These are phyloP conservation scores for Aaosphaeria arxii DNA, from an alignment of 2,329 filamentous ascomycete genomes.

Conservation along the genomic window DNA sequence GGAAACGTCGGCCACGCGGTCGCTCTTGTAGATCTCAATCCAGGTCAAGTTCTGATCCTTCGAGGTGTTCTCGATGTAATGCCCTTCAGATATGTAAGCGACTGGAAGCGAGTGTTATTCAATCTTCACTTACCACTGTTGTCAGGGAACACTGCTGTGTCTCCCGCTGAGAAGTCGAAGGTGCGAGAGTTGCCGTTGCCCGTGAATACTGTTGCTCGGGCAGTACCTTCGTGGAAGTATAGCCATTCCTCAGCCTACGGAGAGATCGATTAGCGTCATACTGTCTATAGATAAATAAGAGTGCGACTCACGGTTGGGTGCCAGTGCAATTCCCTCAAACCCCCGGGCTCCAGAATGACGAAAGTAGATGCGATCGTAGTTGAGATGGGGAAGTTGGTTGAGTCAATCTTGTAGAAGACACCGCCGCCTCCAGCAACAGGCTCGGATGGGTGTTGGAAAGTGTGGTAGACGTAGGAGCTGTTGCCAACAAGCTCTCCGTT, in stretches of 20 bases:
- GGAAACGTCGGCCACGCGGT: constrained; percentile 64
- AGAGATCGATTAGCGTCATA: not conserved
- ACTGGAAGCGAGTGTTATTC: constrained; percentile 10
- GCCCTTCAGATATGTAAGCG: constrained; percentile 35
- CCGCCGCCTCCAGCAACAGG: constrained; percentile 61
- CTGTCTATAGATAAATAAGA: not conserved
- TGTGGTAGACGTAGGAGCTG: constrained; percentile 61
- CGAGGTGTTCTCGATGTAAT: constrained; percentile 69
- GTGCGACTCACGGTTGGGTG: constrained; percentile 59
- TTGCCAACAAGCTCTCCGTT: constrained; percentile 53
- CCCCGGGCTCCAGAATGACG: constrained; percentile 62
- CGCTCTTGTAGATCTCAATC: constrained; percentile 68
- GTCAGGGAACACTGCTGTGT: constrained; percentile 66
- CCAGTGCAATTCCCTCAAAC: constrained; percentile 66
- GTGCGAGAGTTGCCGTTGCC: constrained; percentile 60
- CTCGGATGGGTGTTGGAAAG: constrained; percentile 55
- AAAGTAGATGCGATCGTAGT: constrained; percentile 65
- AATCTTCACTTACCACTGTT: constrained; percentile 48
- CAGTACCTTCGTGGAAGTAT: constrained; percentile 64
- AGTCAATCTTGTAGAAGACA: constrained; percentile 62
- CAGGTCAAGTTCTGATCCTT: constrained; percentile 62
- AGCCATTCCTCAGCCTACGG: constrained; percentile 65
- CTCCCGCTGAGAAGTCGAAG: constrained; percentile 66
- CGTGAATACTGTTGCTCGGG: constrained; percentile 63
- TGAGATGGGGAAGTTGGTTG: constrained; percentile 63